Evolutionary conservation across 2,329 filamentous ascomycete species (phyloP).

Genomic region (Phyllosticta paracitricarpa): DNA sequence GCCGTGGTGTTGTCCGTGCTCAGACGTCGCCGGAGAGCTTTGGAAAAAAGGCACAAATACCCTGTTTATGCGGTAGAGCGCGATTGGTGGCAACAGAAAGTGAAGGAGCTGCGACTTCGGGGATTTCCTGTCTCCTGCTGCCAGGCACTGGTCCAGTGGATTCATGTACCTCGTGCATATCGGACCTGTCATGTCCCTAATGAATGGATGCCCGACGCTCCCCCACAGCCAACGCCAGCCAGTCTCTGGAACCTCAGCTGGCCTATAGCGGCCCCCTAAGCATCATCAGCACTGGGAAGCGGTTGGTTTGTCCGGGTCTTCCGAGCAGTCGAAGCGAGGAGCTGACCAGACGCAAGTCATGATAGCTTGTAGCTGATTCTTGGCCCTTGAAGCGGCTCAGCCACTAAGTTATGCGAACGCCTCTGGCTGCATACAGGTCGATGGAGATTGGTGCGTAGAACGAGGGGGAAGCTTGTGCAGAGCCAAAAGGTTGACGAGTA

Average conservation of each 20-base stretch:
- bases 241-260: not conserved
- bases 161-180: not conserved
- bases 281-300: not conserved
- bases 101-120: not conserved
- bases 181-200: not conserved
- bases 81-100: not conserved
- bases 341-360: not conserved
- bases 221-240: not conserved
- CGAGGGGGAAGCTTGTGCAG: not conserved
- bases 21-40: not conserved
- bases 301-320: not conserved
- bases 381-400: not conserved
- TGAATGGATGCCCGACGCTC: not conserved
- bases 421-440: not conserved
- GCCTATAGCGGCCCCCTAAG: not conserved
- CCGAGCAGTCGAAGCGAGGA: not conserved
- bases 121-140: not conserved
- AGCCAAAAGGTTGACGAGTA: not conserved
- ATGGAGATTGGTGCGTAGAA: not conserved
- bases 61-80: not conserved
- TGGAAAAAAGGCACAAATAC: not conserved
- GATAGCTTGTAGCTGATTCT: not conserved
- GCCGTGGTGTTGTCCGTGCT: not conserved
- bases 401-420: not conserved
- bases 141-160: not conserved